These are phyloP conservation scores for Hirsutella rhossiliensis DNA, from an alignment of 2,329 filamentous ascomycete species.

Conservation along the genomic window DNA sequence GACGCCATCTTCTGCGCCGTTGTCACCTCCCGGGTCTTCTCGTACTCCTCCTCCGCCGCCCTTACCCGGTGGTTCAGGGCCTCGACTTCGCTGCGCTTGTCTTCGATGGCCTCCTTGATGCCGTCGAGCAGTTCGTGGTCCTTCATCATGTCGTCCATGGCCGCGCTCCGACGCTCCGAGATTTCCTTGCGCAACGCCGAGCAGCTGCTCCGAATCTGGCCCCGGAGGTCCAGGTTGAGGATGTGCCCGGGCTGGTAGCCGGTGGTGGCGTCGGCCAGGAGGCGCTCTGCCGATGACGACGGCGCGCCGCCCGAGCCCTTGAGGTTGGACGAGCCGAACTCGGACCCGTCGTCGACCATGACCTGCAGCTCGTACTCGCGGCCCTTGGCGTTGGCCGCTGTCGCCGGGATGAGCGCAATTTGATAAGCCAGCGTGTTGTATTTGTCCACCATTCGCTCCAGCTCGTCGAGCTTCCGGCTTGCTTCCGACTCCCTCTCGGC, in stretches of 20 bases:
- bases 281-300: constrained; percentile 48
- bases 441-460: constrained; percentile 79
- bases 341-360: constrained; percentile 64
- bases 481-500: constrained; percentile 83
- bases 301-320: constrained; percentile 26
- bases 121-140: constrained; percentile 88
- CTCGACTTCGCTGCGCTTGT: constrained; percentile 87
- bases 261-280: constrained; percentile 69
- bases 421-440: constrained; percentile 96
- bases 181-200: constrained; percentile 75
- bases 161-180: constrained; percentile 71
- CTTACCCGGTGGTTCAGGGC: constrained; percentile 79
- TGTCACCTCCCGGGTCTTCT: constrained; percentile 79
- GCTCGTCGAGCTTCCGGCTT: constrained; percentile 72
- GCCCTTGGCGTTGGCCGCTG: constrained; percentile 76
- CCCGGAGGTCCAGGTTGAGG: constrained; percentile 77
- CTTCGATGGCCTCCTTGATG: constrained; percentile 93
- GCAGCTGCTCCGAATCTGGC: constrained; percentile 69
- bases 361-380: constrained; percentile 75
- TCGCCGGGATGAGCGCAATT: constrained; percentile 76
- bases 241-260: constrained; percentile 87
- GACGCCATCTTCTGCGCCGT: constrained; percentile 78
- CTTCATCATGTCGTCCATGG: constrained; percentile 85
- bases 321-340: constrained; percentile 57
- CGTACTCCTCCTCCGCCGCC: constrained; percentile 85